These are phyloP conservation scores for Wolfiporia cocos DNA, from an alignment of 1,284 basidiomycete species.

Conservation along the genomic window DNA sequence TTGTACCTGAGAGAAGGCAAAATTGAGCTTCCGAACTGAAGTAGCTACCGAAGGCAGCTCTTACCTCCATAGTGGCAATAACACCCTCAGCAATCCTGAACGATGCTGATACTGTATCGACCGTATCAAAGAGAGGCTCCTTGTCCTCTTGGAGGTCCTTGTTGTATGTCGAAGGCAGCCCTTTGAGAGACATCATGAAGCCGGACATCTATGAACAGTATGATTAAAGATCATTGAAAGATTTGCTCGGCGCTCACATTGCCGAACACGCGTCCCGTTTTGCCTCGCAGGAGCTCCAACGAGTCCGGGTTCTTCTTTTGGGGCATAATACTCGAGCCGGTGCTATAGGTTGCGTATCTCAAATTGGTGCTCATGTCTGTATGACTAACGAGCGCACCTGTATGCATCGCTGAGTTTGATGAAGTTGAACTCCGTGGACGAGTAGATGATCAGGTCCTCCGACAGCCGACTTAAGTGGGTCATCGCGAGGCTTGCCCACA, in stretches of 20 bases:
- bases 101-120: constrained; percentile 87
- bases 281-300: constrained; percentile 90
- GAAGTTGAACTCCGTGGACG: constrained; percentile 95
- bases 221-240: constrained; percentile 3
- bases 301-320: constrained; percentile 99
- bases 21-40: constrained; percentile 2
- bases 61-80: constrained; percentile 80
- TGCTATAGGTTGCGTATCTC: constrained; percentile 43
- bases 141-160: constrained; percentile 99
- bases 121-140: constrained; percentile 93
- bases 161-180: constrained; percentile 97
- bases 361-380: constrained; percentile 1
- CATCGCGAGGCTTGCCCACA: constrained; percentile 93
- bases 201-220: constrained; percentile 76
- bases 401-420: constrained; percentile 94
- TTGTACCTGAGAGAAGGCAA: constrained; percentile 57
- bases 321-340: constrained; percentile 99
- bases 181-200: constrained; percentile 97
- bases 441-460: constrained; percentile 96
- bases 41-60: constrained; percentile 25
- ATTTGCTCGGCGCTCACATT: constrained; percentile 46
- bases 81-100: constrained; percentile 94
- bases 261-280: constrained; percentile 92
- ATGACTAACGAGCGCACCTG: constrained; percentile 50
- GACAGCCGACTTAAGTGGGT: constrained; percentile 92